phyloP scores from a whole-genome alignment of 106 monocot genomes.

The Amphibolis antarctica region DNA sequence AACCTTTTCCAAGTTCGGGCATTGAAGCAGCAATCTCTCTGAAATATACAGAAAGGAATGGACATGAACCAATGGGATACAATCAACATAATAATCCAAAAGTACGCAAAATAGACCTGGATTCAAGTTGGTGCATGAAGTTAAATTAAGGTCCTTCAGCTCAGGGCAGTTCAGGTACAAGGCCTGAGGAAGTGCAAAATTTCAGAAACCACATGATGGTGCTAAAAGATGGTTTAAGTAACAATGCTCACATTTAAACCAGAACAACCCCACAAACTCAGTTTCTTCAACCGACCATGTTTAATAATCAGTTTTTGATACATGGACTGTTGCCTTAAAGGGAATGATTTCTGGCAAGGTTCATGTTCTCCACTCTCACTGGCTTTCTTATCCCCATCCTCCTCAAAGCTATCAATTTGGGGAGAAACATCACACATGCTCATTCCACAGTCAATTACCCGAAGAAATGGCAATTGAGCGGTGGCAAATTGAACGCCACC shows the following conservation, averaged over 20 bases:
- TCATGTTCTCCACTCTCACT: slow-evolving; percentile 7
- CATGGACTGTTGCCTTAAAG: slow-evolving; percentile 18
- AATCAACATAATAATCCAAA: too few relatives aligned
- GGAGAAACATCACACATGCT: slow-evolving; percentile 41
- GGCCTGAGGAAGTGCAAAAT: slow-evolving; percentile 34
- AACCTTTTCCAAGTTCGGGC: slow-evolving; percentile 60
- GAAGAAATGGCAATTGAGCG: slow-evolving; percentile 76
- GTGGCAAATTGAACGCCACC: slow-evolving; percentile 93
- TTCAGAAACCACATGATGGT: not conserved
- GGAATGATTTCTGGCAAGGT: slow-evolving; percentile 9
- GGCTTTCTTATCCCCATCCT: slow-evolving; percentile 6
- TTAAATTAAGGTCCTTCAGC: slow-evolving; percentile 84
- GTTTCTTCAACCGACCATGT: slow-evolving; percentile 61
- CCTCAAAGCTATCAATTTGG: slow-evolving; percentile 22
- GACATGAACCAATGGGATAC: not conserved
- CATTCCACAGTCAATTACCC: slow-evolving; percentile 87
- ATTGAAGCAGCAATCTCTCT: slow-evolving; percentile 82
- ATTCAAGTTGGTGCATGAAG: slow-evolving; percentile 75
- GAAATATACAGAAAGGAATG: slow-evolving; percentile 7
- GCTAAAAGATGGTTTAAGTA: not conserved
- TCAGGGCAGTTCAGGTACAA: slow-evolving; percentile 82
- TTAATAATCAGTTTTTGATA: slow-evolving; percentile 92
- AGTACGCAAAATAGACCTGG: slow-evolving; percentile 39
- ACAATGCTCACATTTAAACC: slow-evolving; percentile 66
- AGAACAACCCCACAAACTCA: slow-evolving; percentile 96